Base-by-base conservation (phyloP, 148 eudicot genomes). In the Limonium bicolor region DNA sequence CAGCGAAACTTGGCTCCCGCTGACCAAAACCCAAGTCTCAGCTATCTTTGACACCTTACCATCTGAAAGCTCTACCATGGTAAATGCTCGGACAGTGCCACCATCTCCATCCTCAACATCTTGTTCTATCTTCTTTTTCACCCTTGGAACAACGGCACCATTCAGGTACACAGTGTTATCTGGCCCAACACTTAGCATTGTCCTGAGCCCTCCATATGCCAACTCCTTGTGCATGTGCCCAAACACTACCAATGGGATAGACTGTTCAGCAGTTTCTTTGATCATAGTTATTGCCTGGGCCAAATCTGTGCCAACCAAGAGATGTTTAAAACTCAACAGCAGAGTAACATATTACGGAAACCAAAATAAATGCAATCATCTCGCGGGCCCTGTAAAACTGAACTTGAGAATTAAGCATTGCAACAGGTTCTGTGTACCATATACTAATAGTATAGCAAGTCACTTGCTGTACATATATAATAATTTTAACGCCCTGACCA, bases 141-240 rank as follows among this genome's bases (percentile, higher is more conserved):
- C 83, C 54, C 96, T 61, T 2, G 94, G 96, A 57, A 88, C 86
- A 36, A 83, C 47, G 42, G 96, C 96, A 49, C 86, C 86, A 20
- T 88, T 88, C 49, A 88, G 70, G 65, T 74, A 88, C 53, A 74
- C 41, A 21, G 68, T 76, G 50, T 64, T 55, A 59, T 88, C 90
- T 18, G 62, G 58, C 37, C 75, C 94, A 44, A 72, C 48, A 20
- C 51, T 68, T 43, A 88, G 50, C 94, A 88, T 88, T 58, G 79
- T 82, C 53, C 94, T 64, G 18, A 61, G 64, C 45, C 94, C 90
- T 51, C 80, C 74, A 63, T 35, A 27, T 32, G 73, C 64, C 49
- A 87, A 69, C 38, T 42, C 66, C 60, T 87, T 87, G 53, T 87
- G 96, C 96, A 87, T 87, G 68, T 87, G 96, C 23, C 94, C 96